These are phyloP conservation scores for Zygosaccharomyces sapae DNA, from an alignment of 1,139 yeast species.

Conservation along the genomic window DNA sequence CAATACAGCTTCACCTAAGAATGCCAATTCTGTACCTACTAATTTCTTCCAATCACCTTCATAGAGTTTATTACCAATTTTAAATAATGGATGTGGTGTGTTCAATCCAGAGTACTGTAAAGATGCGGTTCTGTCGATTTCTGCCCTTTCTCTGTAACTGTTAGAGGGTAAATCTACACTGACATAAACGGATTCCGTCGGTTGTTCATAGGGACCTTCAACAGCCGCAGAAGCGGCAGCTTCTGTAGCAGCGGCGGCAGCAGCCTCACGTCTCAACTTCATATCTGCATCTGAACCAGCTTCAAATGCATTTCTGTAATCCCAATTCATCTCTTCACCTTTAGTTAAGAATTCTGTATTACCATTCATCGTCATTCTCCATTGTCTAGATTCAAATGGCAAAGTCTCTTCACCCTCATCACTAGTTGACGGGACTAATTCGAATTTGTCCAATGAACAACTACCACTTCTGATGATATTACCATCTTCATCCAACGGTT, in stretches of 20 bases:
- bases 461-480: slow-evolving; percentile 50
- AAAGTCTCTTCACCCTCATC: slow-evolving; percentile 35
- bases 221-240: slow-evolving; percentile 5
- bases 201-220: slow-evolving; percentile 11
- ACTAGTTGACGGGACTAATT: slow-evolving; percentile 42
- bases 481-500: slow-evolving; percentile 47
- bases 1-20: slow-evolving; percentile 33
- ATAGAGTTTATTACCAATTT: slow-evolving; percentile 54
- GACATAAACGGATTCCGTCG: slow-evolving; percentile 38
- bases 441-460: slow-evolving; percentile 55
- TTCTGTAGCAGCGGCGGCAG: slow-evolving; percentile 14
- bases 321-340: slow-evolving; percentile 93
- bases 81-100: slow-evolving; percentile 48
- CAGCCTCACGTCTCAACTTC: slow-evolving; percentile 41
- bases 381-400: slow-evolving; percentile 34
- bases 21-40: slow-evolving; percentile 74
- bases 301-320: slow-evolving; percentile 57
- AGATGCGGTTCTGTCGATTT: slow-evolving; percentile 36
- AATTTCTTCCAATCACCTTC: slow-evolving; percentile 75
- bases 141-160: slow-evolving; percentile 29
- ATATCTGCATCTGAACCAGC: slow-evolving; percentile 78
- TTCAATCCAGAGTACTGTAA: slow-evolving; percentile 53
- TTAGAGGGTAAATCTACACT: slow-evolving; percentile 43
- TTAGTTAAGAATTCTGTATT: slow-evolving; percentile 56
- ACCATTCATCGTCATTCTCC: slow-evolving; percentile 64